Evolutionary conservation across 345 rosid species (phyloP), one percentile per base, ranked within the genome.

Genomic region (Clarkia xantiana): DNA sequence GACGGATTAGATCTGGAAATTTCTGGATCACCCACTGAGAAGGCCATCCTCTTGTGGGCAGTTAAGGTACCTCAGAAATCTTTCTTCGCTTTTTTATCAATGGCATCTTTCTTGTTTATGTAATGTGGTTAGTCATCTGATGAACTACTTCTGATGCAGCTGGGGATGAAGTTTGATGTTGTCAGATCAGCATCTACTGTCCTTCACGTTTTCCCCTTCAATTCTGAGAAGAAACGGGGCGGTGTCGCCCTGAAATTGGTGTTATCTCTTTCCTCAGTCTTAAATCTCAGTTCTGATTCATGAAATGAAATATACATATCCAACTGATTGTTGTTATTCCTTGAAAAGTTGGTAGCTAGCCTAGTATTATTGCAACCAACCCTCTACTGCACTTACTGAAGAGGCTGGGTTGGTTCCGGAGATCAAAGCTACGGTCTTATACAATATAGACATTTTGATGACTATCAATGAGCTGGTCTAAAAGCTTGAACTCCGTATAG

Each of bases 1-100:
- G 91, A 68, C 73, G 94, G 83, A 62, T 85, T 72, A 41, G 75
- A 66, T 58, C 77, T 72, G 9, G 96, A 91, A 71, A 62, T 91
- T 53, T 67, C 96, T 67, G 98, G 98, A 70, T 79, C 89, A 64
- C 98, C 98, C 10, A 91, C 98, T 38, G 98, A 91, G 67, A 91
- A 86, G 70, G 98, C 98, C 60, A 78, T 91, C 64, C 80, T 91
- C 46, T 75, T 71, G 38, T 91, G 98, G 98, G 96, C 87, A 8
- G 70, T 77, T 67, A 78, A 91, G 89, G 98, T 75, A 67, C 49
- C 19, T 11, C 47, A 42, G 43, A 53, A 62, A 39, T 29, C 42
- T 14, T 44, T 50, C 12, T 59, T 8, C n/a, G 14, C 39, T 12
- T 3, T 54, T 43, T 39, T 18, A 13, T 4, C 9, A 13, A 19